These are phyloP conservation scores for Acer saccharum DNA, from an alignment of 345 rosid genomes.

Conservation along the genomic window DNA sequence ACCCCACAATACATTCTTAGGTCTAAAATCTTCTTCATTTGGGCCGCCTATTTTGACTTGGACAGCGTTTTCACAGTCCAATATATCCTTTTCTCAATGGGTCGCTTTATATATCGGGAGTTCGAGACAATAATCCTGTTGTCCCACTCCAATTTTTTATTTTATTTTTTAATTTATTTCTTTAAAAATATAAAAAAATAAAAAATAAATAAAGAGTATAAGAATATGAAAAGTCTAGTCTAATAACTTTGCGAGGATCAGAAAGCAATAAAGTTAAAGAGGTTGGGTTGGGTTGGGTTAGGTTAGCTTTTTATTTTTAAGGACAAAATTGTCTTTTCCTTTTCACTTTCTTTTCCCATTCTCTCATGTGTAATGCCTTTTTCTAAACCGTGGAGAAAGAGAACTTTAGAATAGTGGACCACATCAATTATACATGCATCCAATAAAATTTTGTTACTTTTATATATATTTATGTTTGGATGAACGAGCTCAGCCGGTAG, in stretches of 20 bases:
- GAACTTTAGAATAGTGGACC: too few species aligned
- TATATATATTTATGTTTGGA: too few species aligned
- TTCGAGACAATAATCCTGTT: neutral
- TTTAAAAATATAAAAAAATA: neutral
- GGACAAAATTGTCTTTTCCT: neutral
- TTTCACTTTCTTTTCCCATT: neutral
- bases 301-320: neutral
- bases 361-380: neutral
- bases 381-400: too few species aligned
- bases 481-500: too few species aligned
- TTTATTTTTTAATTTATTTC: neutral
- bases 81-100: slow-evolving; percentile 2
- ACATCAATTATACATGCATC: too few species aligned
- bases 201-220: neutral
- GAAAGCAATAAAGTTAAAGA: neutral
- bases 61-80: neutral
- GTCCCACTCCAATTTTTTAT: neutral
- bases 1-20: neutral
- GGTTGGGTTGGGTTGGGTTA: neutral
- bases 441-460: too few species aligned
- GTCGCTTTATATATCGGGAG: neutral
- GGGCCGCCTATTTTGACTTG: slow-evolving; percentile 40
- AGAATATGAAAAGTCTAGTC: too few species aligned
- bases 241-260: neutral
- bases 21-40: neutral